These are phyloP conservation scores for Cyberlindnera maritima DNA, from an alignment of 805 yeast species.

Conservation along the genomic window DNA sequence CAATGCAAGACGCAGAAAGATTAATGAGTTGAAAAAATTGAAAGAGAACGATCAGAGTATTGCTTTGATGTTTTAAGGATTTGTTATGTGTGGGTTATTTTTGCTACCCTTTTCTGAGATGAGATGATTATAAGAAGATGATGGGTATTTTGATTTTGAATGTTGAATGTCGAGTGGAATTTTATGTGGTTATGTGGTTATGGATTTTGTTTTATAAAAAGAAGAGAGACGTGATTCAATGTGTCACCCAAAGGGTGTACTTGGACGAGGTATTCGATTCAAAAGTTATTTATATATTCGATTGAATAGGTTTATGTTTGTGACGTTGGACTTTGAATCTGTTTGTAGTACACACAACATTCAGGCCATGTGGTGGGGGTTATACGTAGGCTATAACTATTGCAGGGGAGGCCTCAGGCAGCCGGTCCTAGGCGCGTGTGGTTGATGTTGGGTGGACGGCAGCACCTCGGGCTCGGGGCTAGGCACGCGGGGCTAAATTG, in stretches of 20 bases:
- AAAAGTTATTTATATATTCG: not conserved
- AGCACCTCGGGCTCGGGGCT: too few species aligned
- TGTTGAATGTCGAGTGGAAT: not conserved
- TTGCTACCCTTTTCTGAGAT: too few species aligned
- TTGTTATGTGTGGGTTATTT: not conserved
- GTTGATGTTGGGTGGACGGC: too few species aligned
- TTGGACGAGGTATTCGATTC: not conserved
- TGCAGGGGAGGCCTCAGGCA: too few species aligned
- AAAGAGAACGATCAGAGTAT: slow-evolving; percentile 28
- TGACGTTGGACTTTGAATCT: too few species aligned
- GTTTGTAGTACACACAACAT: too few species aligned
- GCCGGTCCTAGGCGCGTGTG: too few species aligned
- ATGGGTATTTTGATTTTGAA: not conserved
- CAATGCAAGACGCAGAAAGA: slow-evolving; percentile 78
- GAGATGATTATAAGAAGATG: not conserved
- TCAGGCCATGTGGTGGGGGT: too few species aligned
- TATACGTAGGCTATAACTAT: too few species aligned
- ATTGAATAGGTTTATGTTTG: too few species aligned
- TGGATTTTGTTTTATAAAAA: not conserved
- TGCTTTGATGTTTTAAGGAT: slow-evolving; percentile 27
- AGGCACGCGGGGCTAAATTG: too few species aligned
- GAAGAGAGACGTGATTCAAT: not conserved
- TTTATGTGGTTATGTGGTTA: slow-evolving; percentile 2
- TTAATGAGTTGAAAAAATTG: slow-evolving; percentile 31
- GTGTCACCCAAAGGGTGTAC: not conserved